Percentiles rank a stretch among this genome's conserved stretches.
These are phyloP conservation scores for Anethum foeniculum DNA, from an alignment of 140 eudicot genomes.

Conservation along the genomic window DNA sequence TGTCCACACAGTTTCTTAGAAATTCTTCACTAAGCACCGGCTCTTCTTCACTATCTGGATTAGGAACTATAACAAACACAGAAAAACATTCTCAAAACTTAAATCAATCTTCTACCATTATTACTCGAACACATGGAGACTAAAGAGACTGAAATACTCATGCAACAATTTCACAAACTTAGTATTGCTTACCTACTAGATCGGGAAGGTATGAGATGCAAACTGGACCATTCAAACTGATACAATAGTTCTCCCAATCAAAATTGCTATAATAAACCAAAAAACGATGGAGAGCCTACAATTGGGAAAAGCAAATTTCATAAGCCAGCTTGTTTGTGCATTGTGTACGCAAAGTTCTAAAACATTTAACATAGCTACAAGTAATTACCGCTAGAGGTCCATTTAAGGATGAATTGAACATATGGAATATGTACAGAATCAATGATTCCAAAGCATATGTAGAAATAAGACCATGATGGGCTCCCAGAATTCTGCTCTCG, in stretches of 20 bases:
- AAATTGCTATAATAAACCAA: constrained; percentile 59
- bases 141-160: background rate
- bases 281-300: constrained; percentile 60
- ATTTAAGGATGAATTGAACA: constrained; percentile 41
- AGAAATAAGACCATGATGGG: constrained; percentile 61
- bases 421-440: constrained; percentile 54
- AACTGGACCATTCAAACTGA: constrained; percentile 60
- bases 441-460: constrained; percentile 70
- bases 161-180: background rate
- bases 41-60: constrained; percentile 30
- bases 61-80: constrained; percentile 39
- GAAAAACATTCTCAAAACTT: background rate
- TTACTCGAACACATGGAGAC: background rate
- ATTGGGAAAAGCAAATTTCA: background rate
- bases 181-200: constrained; percentile 36
- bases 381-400: constrained; percentile 45
- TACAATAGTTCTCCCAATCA: constrained; percentile 57
- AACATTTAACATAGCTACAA: background rate
- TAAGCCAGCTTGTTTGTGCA: background rate
- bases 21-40: constrained; percentile 40
- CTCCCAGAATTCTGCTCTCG: constrained; percentile 70
- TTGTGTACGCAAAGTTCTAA: background rate
- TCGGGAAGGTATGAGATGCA: constrained; percentile 40
- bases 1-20: constrained; percentile 33
- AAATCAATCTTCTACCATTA: background rate